Evolutionary conservation across 305 asterid species (phyloP).

Genomic region (Fraxinus floribunda): DNA sequence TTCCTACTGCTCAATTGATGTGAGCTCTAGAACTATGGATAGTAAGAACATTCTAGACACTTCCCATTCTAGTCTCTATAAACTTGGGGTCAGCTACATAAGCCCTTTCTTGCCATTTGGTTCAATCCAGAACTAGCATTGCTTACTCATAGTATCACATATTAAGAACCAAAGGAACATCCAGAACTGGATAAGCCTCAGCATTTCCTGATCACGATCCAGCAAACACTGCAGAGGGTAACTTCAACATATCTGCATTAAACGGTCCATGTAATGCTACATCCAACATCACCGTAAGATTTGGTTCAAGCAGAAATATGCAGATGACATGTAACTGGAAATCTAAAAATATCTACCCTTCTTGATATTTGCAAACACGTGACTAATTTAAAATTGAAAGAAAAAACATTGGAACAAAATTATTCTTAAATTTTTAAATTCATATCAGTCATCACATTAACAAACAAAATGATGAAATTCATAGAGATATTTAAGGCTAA

Average conservation of each 20-base stretch:
- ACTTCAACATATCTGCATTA: not conserved
- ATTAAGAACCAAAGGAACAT: not conserved
- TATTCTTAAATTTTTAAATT: not conserved
- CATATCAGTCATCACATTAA: not conserved
- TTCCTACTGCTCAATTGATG: not conserved
- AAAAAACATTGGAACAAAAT: not conserved
- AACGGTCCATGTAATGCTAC: not conserved
- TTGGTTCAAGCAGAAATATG: not conserved
- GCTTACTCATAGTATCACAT: not conserved
- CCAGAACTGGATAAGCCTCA: not conserved
- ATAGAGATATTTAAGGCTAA: not conserved
- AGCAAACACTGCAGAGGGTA: not conserved
- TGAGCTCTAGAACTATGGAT: not conserved
- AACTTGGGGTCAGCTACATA: not conserved
- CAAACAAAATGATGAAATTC: conserved; percentile 10
- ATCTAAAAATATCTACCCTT: not conserved
- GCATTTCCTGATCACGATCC: not conserved
- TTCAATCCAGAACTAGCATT: not conserved
- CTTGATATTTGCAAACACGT: not conserved
- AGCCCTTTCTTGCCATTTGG: not conserved
- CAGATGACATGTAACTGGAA: not conserved
- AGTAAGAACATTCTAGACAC: not conserved
- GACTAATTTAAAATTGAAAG: not conserved
- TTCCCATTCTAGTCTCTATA: not conserved
- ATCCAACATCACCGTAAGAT: not conserved